Evolutionary conservation across 2,329 filamentous ascomycete genomes (phyloP).

Genomic region (Aspergillus eucalypticola): DNA sequence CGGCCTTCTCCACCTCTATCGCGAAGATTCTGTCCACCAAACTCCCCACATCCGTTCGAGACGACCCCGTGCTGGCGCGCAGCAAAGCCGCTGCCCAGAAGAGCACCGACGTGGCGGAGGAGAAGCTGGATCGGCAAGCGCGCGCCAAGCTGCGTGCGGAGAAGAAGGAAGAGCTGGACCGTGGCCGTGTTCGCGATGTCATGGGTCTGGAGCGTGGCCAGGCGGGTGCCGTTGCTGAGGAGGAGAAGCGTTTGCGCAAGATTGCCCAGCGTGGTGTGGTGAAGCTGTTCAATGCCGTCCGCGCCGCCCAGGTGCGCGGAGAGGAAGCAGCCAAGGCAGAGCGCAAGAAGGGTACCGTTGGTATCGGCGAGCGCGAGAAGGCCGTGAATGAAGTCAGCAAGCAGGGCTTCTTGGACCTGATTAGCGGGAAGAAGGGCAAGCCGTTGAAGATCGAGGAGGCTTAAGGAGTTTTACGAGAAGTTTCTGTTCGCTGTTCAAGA

Average conservation of each 20-base stretch:
- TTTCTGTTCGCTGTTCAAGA: conserved; percentile 14
- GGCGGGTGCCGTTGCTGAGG: conserved; percentile 59
- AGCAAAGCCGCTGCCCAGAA: conserved; percentile 73
- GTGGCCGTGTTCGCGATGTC: conserved; percentile 85
- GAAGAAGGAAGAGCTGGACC: conserved; percentile 76
- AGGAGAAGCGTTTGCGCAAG: conserved; percentile 79
- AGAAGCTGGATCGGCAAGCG: conserved; percentile 78
- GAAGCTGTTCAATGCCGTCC: conserved; percentile 92
- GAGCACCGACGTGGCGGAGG: conserved; percentile 70
- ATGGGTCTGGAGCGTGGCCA: conserved; percentile 62
- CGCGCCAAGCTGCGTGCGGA: conserved; percentile 76
- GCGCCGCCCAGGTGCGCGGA: conserved; percentile 87
- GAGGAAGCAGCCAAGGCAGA: conserved; percentile 69
- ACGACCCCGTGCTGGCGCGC: conserved; percentile 88
- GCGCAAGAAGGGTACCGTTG: conserved; percentile 71
- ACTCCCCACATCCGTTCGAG: conserved; percentile 74
- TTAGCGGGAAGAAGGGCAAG: conserved; percentile 61
- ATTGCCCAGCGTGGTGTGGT: conserved; percentile 91
- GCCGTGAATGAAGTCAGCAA: conserved; percentile 95
- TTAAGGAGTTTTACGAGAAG: conserved; percentile 25
- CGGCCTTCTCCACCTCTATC: conserved; percentile 88
- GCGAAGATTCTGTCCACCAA: conserved; percentile 91
- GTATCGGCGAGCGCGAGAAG: conserved; percentile 77
- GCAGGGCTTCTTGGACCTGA: conserved; percentile 92
- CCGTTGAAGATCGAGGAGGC: conserved; percentile 48